These are phyloP conservation scores for Fusarium virguliforme DNA, from an alignment of 2,329 filamentous ascomycete genomes.

Conservation along the genomic window DNA sequence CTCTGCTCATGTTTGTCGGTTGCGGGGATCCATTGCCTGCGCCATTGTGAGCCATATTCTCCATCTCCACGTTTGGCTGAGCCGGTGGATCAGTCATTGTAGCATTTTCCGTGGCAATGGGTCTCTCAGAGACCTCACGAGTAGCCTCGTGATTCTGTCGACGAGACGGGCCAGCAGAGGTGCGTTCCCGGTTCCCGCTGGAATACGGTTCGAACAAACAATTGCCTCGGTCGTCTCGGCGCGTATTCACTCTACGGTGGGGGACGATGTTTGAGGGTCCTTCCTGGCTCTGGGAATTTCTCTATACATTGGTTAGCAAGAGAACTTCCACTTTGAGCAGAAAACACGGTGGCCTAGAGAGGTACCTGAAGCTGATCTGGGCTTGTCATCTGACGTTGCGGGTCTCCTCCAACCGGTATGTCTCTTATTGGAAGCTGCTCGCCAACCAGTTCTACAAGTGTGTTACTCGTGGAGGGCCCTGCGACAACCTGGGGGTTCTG, in stretches of 20 bases:
- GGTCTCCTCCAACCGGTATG: fast-evolving
- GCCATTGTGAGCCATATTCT: not conserved
- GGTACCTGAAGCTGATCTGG: slow-evolving; percentile 26
- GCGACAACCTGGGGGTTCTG: not conserved
- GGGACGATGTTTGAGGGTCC: fast-evolving
- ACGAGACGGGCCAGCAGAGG: not conserved
- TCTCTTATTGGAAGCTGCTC: not conserved
- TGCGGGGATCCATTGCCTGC: not conserved
- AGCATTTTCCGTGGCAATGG: fast-evolving
- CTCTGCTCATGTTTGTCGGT: not conserved
- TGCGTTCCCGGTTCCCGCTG: not conserved
- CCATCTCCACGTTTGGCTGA: not conserved
- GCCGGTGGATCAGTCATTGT: not conserved
- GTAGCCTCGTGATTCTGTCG: not conserved
- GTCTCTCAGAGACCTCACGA: too few relatives aligned
- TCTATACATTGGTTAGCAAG: not conserved
- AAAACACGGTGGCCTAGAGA: not conserved
- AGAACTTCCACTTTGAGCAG: fast-evolving
- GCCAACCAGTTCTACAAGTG: fast-evolving
- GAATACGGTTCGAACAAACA: not conserved
- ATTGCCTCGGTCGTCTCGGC: not conserved
- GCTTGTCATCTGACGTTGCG: not conserved
- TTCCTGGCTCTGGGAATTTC: not conserved
- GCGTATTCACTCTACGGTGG: not conserved
- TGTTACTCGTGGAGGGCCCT: not conserved